These are phyloP conservation scores for Schoenoplectus tabernaemontani DNA, from an alignment of 202 grass and related monocot genomes.

Conservation along the genomic window DNA sequence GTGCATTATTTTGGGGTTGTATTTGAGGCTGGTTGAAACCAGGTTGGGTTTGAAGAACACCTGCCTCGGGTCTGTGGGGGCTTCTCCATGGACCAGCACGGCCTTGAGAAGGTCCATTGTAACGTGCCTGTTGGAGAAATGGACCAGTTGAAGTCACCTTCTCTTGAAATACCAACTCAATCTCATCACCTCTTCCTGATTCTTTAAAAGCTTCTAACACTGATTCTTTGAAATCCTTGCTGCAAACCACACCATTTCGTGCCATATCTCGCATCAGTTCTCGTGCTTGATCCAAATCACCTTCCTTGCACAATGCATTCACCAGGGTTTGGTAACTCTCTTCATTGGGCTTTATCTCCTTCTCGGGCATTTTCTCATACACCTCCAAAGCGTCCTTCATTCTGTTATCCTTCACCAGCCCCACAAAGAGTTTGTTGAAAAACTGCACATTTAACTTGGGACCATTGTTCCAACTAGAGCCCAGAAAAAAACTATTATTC, in stretches of 20 bases:
- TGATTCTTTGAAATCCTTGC: constrained; percentile 36
- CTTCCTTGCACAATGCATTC: constrained; percentile 49
- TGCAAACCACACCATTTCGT: constrained; percentile 31
- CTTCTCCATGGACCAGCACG: neutral
- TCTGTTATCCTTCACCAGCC: constrained; percentile 47
- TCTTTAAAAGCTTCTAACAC: constrained; percentile 42
- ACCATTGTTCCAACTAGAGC: constrained; percentile 31
- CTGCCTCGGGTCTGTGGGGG: neutral
- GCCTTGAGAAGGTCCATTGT: neutral
- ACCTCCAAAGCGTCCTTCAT: constrained; percentile 63
- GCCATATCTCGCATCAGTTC: constrained; percentile 56
- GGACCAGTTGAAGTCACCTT: neutral
- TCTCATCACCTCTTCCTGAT: constrained; percentile 39
- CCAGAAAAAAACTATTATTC: constrained; percentile 19
- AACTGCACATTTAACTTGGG: constrained; percentile 59
- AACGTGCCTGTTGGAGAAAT: neutral
- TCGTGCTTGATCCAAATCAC: constrained; percentile 38
- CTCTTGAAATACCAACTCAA: constrained; percentile 60
- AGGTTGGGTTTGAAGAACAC: neutral
- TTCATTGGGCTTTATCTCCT: constrained; percentile 49
- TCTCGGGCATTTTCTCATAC: constrained; percentile 63
- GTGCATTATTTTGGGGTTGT: neutral
- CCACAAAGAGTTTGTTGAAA: constrained; percentile 71
- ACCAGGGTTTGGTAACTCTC: constrained; percentile 56
- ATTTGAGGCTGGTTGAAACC: neutral